Evolutionary conservation across 2,329 filamentous ascomycete genomes (phyloP).

Genomic region (Penicillium rolfsii): DNA sequence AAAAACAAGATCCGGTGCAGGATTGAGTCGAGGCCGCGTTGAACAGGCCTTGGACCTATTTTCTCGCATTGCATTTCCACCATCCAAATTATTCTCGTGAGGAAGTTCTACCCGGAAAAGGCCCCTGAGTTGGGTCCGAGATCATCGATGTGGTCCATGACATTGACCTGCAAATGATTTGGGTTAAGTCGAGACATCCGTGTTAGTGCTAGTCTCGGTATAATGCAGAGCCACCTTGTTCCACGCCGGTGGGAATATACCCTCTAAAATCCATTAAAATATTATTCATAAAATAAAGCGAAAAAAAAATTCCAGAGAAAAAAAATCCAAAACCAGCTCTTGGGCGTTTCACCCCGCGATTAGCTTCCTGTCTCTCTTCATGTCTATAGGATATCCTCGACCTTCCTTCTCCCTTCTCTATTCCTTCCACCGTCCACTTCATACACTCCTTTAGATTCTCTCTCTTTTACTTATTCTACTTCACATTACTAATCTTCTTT

Average conservation of each 20-base stretch:
- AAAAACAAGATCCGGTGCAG: background rate
- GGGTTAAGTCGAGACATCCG: conserved; percentile 32
- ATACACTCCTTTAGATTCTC: conserved; percentile 32
- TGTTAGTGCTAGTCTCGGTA: conserved; percentile 31
- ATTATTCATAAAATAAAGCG: conserved; percentile 7
- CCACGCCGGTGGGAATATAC: conserved; percentile 29
- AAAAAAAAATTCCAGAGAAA: conserved; percentile 15
- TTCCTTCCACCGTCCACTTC: conserved; percentile 25
- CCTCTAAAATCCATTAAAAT: conserved; percentile 13
- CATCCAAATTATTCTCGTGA: conserved; percentile 3
- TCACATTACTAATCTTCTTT: conserved; percentile 22
- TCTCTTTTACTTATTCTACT: conserved; percentile 15
- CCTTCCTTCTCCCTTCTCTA: conserved; percentile 23
- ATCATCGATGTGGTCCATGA: conserved; percentile 26
- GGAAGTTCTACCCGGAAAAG: conserved; percentile 21
- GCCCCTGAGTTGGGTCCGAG: conserved; percentile 25
- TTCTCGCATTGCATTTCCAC: background rate
- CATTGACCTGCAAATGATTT: conserved; percentile 30
- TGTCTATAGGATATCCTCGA: conserved; percentile 31
- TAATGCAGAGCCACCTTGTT: conserved; percentile 33
- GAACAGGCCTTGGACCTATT: background rate
- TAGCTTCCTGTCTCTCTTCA: conserved; percentile 35
- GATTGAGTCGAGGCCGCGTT: background rate
- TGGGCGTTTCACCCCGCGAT: conserved; percentile 44
- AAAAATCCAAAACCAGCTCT: conserved; percentile 31